Percentiles rank a stretch among this genome's conserved stretches.
Conservation (phyloP, 352 stramenopile species). For the Phytophthora citricola region DNA sequence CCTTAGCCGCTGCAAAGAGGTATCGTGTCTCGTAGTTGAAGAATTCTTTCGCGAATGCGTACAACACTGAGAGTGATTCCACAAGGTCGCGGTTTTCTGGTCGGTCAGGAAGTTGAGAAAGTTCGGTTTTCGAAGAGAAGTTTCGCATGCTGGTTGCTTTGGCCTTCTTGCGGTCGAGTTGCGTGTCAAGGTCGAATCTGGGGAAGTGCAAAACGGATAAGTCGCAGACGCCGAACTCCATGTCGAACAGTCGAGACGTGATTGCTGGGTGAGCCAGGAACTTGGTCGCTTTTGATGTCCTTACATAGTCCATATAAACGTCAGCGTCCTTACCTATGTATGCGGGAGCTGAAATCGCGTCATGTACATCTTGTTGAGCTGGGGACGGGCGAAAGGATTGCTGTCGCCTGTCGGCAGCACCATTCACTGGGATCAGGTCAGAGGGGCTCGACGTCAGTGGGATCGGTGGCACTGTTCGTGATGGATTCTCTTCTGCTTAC, state of each 20-base stretch:
- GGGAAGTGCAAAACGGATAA: conserved; percentile 8
- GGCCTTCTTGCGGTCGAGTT: neutral
- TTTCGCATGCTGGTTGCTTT: conserved; percentile 4
- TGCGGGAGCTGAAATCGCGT: neutral
- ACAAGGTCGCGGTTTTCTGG: neutral
- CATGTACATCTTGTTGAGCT: neutral
- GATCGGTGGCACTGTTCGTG: neutral
- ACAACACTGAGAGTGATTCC: neutral
- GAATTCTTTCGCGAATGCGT: neutral
- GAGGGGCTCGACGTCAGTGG: neutral
- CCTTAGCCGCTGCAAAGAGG: neutral
- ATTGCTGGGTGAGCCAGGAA: conserved; percentile 7
- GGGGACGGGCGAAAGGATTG: neutral
- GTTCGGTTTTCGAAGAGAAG: neutral
- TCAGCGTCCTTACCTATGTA: conserved; percentile 8
- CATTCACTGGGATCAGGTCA: neutral
- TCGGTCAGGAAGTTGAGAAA: neutral
- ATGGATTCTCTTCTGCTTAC: neutral
- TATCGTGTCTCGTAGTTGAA: neutral
- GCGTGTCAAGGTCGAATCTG: neutral
- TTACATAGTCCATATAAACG: conserved; percentile 11
- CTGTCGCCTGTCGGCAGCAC: neutral
- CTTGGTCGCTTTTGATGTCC: neutral
- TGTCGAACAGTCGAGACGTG: neutral
- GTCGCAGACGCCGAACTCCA: conserved; percentile 4